These are phyloP conservation scores for Arctostaphylos glauca DNA, from an alignment of 148 eudicot species.

Conservation along the genomic window DNA sequence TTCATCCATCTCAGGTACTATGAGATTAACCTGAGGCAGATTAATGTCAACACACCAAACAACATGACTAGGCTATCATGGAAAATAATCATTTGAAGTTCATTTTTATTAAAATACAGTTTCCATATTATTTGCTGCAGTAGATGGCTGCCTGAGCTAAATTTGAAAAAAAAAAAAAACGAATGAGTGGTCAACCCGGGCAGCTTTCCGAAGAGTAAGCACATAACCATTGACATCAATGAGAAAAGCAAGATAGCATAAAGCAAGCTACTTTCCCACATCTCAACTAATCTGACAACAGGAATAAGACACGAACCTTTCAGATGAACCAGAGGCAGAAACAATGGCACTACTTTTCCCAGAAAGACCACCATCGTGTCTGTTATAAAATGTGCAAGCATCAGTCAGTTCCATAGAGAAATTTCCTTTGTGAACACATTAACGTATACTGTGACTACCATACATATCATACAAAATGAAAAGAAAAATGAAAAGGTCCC, in stretches of 20 bases:
- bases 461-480: not conserved
- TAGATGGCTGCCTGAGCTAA: not conserved
- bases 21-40: not conserved
- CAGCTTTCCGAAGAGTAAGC: not conserved
- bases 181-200: too few species aligned
- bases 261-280: slow-evolving; percentile 2
- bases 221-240: not conserved
- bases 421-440: not conserved
- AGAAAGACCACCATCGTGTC: slow-evolving; percentile 53
- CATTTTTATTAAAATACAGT: not conserved
- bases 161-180: not conserved
- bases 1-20: slow-evolving; percentile 6
- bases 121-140: not conserved
- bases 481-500: not conserved
- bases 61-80: not conserved
- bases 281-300: not conserved
- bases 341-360: slow-evolving; percentile 62
- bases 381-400: slow-evolving; percentile 23
- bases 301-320: slow-evolving; percentile 41
- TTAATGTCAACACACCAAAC: not conserved
- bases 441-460: not conserved
- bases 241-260: not conserved
- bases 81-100: not conserved
- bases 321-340: slow-evolving; percentile 59
- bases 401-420: slow-evolving; percentile 17